phyloP scores from a whole-genome alignment of 2,329 filamentous ascomycete species.

The Ciborinia camelliae region DNA sequence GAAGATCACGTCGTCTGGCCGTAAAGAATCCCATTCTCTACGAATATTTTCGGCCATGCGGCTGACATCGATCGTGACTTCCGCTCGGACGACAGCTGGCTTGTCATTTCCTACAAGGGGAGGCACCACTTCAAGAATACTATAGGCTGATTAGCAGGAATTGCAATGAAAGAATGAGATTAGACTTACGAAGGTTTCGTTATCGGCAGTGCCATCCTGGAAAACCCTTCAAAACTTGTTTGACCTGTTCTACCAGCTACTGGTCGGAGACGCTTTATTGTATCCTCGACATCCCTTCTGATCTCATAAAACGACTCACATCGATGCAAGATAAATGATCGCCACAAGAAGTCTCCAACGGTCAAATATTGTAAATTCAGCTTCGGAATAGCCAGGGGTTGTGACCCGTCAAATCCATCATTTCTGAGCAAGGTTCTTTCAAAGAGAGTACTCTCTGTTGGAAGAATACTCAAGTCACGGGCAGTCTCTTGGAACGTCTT shows the following conservation, averaged over 20 bases:
- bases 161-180: not conserved
- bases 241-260: constrained; percentile 61
- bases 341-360: constrained; percentile 94
- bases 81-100: constrained; percentile 81
- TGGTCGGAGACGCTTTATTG: constrained; percentile 75
- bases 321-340: constrained; percentile 83
- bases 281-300: constrained; percentile 82
- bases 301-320: constrained; percentile 93
- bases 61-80: constrained; percentile 80
- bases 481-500: constrained; percentile 80
- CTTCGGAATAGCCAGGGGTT: constrained; percentile 86
- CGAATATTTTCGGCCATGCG: constrained; percentile 72
- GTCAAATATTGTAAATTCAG: constrained; percentile 94
- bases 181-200: constrained; percentile 63
- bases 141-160: constrained; percentile 31
- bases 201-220: constrained; percentile 88
- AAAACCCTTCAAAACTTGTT: constrained; percentile 75
- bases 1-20: constrained; percentile 86
- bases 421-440: constrained; percentile 75
- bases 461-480: constrained; percentile 68
- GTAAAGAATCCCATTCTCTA: constrained; percentile 84
- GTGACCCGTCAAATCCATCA: constrained; percentile 82
- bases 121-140: constrained; percentile 78
- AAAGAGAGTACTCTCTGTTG: constrained; percentile 79
- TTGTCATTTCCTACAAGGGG: constrained; percentile 77